phyloP scores from a whole-genome alignment of 306 rosid genomes.

The Cicer bijugum region DNA sequence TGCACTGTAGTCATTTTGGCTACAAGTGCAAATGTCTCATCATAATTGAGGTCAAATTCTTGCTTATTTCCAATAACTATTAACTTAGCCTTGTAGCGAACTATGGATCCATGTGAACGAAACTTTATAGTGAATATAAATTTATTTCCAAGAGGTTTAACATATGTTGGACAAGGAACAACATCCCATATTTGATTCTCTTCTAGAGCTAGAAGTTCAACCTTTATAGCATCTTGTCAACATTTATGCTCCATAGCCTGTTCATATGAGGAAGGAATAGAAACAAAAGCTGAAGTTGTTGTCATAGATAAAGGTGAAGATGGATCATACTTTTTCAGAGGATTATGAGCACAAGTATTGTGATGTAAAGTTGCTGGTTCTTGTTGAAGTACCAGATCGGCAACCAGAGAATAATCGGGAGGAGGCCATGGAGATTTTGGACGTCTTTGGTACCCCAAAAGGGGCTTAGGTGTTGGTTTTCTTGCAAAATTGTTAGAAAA shows the following conservation, averaged over 20 bases:
- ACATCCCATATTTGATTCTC: no score
- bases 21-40: no score
- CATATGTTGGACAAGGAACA: no score
- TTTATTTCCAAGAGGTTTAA: no score
- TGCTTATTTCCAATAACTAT: no score
- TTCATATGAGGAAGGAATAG: slow-evolving; percentile 6
- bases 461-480: not conserved
- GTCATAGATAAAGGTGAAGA: not conserved
- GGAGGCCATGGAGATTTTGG: not conserved
- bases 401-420: not conserved
- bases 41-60: no score
- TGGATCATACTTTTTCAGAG: slow-evolving; percentile 2
- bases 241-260: slow-evolving; percentile 23
- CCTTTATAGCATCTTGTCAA: not conserved
- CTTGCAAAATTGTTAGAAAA: not conserved
- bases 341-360: not conserved
- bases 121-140: no score
- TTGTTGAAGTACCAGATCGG: not conserved
- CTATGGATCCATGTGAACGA: no score
- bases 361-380: not conserved
- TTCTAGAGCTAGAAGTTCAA: not conserved
- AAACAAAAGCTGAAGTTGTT: not conserved
- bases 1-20: no score
- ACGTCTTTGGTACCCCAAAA: not conserved
- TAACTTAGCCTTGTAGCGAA: no score